Percentiles rank a stretch among this genome's conserved stretches.
phyloP scores from a whole-genome alignment of 1,284 basidiomycete genomes.

The Naganishia liquefaciens region DNA sequence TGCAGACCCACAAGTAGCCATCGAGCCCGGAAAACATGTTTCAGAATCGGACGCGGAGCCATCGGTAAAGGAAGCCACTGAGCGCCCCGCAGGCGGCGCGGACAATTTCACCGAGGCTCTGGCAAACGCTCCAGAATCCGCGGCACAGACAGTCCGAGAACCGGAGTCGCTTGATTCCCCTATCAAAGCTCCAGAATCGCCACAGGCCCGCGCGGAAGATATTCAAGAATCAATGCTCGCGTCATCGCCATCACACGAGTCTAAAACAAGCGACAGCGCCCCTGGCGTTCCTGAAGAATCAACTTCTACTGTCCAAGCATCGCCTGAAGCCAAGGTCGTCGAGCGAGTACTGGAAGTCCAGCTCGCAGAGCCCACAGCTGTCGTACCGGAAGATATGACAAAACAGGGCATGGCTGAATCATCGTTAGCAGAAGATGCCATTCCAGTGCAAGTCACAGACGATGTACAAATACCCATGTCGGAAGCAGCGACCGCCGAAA shows the following conservation, averaged over 20 bases:
- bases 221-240: too few species aligned
- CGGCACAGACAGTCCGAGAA: too few species aligned
- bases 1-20: neutral
- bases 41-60: too few species aligned
- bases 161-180: too few species aligned
- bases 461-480: conserved; percentile 6
- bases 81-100: too few species aligned
- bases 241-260: too few species aligned
- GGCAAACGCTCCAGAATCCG: too few species aligned
- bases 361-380: neutral
- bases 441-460: conserved; percentile 8
- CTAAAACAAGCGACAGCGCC: neutral
- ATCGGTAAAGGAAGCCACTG: too few species aligned
- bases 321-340: conserved; percentile 7
- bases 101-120: too few species aligned
- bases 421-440: neutral
- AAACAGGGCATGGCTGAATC: neutral
- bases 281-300: neutral
- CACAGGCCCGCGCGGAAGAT: too few species aligned
- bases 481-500: neutral
- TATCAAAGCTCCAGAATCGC: too few species aligned
- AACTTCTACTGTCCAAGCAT: neutral
- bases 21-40: neutral
- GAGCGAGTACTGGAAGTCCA: conserved; percentile 17
- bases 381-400: neutral